A percentile compares a stretch with the other conserved stretches of the same genome.
Evolutionary conservation across 805 yeast species (phyloP).

Genomic region (Spathaspora girioi): DNA sequence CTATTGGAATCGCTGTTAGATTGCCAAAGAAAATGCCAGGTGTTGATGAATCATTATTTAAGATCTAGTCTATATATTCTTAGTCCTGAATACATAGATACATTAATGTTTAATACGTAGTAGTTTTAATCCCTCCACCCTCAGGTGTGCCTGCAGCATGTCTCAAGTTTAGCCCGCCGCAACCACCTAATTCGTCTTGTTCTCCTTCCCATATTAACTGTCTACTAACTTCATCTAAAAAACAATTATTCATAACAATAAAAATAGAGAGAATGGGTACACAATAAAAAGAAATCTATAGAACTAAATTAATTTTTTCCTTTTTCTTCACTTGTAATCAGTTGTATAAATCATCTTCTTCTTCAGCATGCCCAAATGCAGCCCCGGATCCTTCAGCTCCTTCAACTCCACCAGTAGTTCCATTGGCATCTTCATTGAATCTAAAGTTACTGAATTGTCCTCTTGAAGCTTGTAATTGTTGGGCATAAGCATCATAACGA

Average conservation of each 20-base stretch:
- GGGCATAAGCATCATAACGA: conserved; percentile 97
- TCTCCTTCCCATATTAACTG: too few species aligned
- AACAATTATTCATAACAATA: background rate
- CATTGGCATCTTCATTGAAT: conserved; percentile 52
- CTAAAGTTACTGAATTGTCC: conserved; percentile 91
- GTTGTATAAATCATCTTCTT: conserved; percentile 64
- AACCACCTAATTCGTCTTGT: too few species aligned
- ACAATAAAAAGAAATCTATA: background rate
- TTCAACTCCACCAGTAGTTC: conserved; percentile 20
- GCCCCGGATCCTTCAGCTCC: conserved; percentile 32
- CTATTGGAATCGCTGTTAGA: conserved; percentile 38
- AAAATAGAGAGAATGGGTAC: background rate
- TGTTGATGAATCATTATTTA: conserved; percentile 16
- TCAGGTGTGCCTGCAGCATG: too few species aligned
- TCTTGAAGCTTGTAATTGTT: conserved; percentile 92
- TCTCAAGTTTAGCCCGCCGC: too few species aligned
- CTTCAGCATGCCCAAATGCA: conserved; percentile 50
- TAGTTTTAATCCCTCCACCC: too few species aligned
- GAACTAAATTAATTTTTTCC: background rate
- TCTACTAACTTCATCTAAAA: background rate
- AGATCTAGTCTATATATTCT: conserved; percentile 4
- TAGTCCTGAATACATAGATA: too few species aligned
- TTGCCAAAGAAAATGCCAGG: conserved; percentile 34
- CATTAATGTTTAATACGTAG: too few species aligned
- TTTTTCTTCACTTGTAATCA: conserved; percentile 13